Conservation (phyloP, 1,284 basidiomycete species). For the Puccinia novopanici region DNA sequence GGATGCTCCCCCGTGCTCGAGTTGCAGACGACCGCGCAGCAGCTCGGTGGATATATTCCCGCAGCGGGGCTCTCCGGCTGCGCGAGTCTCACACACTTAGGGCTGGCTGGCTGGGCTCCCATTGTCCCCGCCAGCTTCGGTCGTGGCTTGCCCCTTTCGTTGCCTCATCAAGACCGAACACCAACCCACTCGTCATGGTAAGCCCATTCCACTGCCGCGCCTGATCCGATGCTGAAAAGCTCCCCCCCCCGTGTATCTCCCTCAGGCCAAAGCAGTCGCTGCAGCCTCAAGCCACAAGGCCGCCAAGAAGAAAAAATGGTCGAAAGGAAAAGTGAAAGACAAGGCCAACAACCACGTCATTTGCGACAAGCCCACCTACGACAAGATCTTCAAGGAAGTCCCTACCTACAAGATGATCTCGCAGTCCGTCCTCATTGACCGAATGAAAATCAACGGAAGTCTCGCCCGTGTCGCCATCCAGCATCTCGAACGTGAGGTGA, state of each 20-base stretch:
- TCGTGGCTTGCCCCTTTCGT: background rate
- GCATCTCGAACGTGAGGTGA: slow-evolving; percentile 88
- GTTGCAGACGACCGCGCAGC: too few species aligned
- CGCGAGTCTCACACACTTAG: slow-evolving; percentile 17
- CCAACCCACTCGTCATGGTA: slow-evolving; percentile 5
- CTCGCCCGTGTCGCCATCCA: slow-evolving; percentile 90
- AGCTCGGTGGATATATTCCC: too few species aligned
- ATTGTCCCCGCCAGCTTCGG: background rate
- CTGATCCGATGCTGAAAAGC: background rate
- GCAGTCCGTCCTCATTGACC: slow-evolving; percentile 91
- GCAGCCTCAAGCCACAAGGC: slow-evolving; percentile 73
- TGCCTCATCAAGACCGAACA: background rate
- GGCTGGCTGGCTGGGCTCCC: background rate
- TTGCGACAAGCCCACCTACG: slow-evolving; percentile 71
- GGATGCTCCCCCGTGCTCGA: too few species aligned
- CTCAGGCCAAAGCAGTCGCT: slow-evolving; percentile 52
- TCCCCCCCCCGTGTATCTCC: background rate
- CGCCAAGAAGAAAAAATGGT: slow-evolving; percentile 99
- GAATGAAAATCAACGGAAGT: slow-evolving; percentile 92
- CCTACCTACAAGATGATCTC: slow-evolving; percentile 99
- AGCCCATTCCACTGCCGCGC: background rate
- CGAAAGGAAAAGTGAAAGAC: slow-evolving; percentile 70
- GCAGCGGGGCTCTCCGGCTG: background rate
- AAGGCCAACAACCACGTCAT: slow-evolving; percentile 75
- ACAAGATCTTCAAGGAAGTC: slow-evolving; percentile 98